These are phyloP conservation scores for Neurospora terricola DNA, from an alignment of 495 filamentous ascomycete genomes.

Conservation along the genomic window DNA sequence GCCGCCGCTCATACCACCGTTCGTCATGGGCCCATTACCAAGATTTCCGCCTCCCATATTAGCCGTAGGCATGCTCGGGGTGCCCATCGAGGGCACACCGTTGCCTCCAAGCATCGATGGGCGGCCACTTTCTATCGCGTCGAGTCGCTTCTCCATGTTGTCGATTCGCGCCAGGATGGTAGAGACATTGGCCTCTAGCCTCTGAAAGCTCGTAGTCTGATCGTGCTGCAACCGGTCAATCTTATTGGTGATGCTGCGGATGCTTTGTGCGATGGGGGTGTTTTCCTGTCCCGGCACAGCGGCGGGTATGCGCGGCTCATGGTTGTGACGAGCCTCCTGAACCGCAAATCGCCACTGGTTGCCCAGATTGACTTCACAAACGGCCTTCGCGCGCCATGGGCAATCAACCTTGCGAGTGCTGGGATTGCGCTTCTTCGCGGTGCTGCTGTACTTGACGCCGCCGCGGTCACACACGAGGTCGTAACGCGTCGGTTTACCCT, in stretches of 20 bases:
- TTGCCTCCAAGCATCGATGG: slow-evolving; percentile 15
- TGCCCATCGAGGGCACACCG: slow-evolving; percentile 18
- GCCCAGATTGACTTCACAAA: slow-evolving; percentile 40
- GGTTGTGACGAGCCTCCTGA: slow-evolving; percentile 38
- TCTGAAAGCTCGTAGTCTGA: slow-evolving; percentile 23
- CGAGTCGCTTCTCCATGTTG: slow-evolving; percentile 33
- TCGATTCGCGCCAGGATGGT: slow-evolving; percentile 24
- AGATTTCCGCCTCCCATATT: slow-evolving; percentile 24
- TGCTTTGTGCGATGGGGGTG: slow-evolving; percentile 34
- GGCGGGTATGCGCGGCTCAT: slow-evolving; percentile 34
- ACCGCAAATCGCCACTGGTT: slow-evolving; percentile 43
- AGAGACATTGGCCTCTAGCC: slow-evolving; percentile 6
- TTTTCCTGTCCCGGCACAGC: slow-evolving; percentile 35
- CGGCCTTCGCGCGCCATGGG: slow-evolving; percentile 42
- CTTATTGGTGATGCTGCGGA: slow-evolving; percentile 37
- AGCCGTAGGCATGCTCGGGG: slow-evolving; percentile 22
- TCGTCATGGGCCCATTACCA: slow-evolving; percentile 14
- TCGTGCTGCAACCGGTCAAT: slow-evolving; percentile 39
- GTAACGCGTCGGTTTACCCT: slow-evolving; percentile 40
- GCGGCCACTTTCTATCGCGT: slow-evolving; percentile 21
- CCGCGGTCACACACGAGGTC: slow-evolving; percentile 43
- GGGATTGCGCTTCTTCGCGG: slow-evolving; percentile 42
- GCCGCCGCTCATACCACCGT: slow-evolving; percentile 20
- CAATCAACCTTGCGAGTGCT: slow-evolving; percentile 44
- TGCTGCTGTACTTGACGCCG: slow-evolving; percentile 44